Evolutionary conservation across 2,329 filamentous ascomycete species (phyloP), one percentile per base, ranked within the genome.

Genomic region (Cadophora gregata): DNA sequence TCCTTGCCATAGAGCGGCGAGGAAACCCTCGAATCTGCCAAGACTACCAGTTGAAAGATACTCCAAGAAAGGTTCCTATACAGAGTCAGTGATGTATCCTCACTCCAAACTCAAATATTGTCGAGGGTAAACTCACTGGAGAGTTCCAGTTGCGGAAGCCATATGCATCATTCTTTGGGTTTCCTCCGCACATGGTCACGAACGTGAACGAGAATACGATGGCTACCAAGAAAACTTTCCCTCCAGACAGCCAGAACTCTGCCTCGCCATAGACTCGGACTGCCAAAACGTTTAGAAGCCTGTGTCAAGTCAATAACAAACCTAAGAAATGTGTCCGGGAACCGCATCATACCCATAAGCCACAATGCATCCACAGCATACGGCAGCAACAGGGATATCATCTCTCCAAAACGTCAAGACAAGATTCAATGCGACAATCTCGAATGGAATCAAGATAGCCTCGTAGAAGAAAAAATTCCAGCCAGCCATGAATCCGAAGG

Each of bases 191-290:
- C 86, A 89, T 89, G 63, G 82, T 82, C 70, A 90, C 82, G 76
- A 90, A 88, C 2, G 87, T 88, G 76, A 83, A 88, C 70, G 80
- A 72, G 64, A 87, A 81, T 59, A 87, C 66, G 9, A 69, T 69
- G 33, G 72, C 53, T 4, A 63, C 75, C 61, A 92, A 91, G 59
- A 93, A 83, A 2, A 93, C 72, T 16, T 63, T 63, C 3, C 93
- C 85, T 76, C 93, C 93, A 62, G 89, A 88, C 2, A 92, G 77
- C 3, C 56, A 84, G 75, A 96, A 96, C 76, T 96, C 92, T 0
- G 89, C 86, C 78, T 93, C 90, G 51, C 91, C 91, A 66, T 92
- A 93, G 83, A 85, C 92, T 69, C 89, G 83, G 21, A 93, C 90
- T 1, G 89, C 53, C 0, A 63, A 10, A 36, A 45, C 59, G 25